Evolutionary conservation across 305 asterid genomes (phyloP), one percentile per base, ranked within the genome.

Genomic region (Fraxinus sp.): DNA sequence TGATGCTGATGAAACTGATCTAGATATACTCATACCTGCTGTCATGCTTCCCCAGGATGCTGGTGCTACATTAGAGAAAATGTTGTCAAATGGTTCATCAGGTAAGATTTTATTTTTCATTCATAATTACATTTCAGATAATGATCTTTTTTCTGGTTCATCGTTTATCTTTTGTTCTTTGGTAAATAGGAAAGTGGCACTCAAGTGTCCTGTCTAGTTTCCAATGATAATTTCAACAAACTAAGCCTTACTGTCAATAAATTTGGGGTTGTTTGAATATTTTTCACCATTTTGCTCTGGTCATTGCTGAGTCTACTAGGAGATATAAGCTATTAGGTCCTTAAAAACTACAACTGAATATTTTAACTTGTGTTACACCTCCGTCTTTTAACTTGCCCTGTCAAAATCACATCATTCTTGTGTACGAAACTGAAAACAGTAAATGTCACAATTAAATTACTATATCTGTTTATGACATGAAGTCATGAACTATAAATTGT

Each of bases 41-140:
- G 89, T 95, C 79, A 91, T 95, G 92, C 97, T 95, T 77, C 98
- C 98, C 16, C 97, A 83, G 78, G 95, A 95, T 91, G 99, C 98
- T 74, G 99, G 99, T 72, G 83, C 84, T 76, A 90, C 87, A 6
- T 86, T 94, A 86, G 90, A 93, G 79, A 93, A 89, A 86, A 88
- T 92, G 94, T 86, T 95, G 59, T 78, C 89, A 68, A 92, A 92
- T 88, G 89, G 92, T 85, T 94, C 97, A 79, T 92, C 97, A 80
- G 98, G 99, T 93, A 84, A 85, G 86, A 55, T 52, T 74, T 86
- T 86, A 11, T 83, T n/a, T 68, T 41, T 22, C 44, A 66, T 64
- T 62, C 64, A 70, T 13, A 59, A 49, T 18, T 32, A 57, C 74
- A 72, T 35, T 18, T n/a, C 72, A 66, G 52, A 82, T 52, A n/a